Percentiles rank a stretch among this genome's conserved stretches.
Conservation (phyloP, 2,329 filamentous ascomycete genomes). For the Dryadomyces quercus-mongolicae region DNA sequence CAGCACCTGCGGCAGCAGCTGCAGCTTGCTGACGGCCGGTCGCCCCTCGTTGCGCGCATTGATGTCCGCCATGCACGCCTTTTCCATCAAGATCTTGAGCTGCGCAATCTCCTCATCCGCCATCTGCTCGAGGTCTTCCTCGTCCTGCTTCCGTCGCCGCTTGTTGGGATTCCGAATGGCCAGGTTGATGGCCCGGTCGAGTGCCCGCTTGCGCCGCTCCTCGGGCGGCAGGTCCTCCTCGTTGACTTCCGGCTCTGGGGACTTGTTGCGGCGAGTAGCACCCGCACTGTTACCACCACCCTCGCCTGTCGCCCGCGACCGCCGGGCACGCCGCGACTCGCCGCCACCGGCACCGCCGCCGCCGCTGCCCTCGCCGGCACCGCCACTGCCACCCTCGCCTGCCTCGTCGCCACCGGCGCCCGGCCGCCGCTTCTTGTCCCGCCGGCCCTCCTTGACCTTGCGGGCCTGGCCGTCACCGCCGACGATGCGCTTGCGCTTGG, state of each 20-base stretch:
- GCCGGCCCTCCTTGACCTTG: constrained; percentile 63
- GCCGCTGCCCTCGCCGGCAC: constrained; percentile 24
- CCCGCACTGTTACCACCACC: constrained; percentile 29
- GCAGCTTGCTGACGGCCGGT: constrained; percentile 84
- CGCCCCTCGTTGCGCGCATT: constrained; percentile 64
- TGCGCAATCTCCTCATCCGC: constrained; percentile 82
- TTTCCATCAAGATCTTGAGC: constrained; percentile 82
- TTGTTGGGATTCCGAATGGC: constrained; percentile 73
- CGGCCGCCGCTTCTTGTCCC: constrained; percentile 51
- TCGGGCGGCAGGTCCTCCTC: constrained; percentile 74
- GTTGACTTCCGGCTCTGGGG: constrained; percentile 44
- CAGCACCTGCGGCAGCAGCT: constrained; percentile 83
- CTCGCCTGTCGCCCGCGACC: constrained; percentile 12
- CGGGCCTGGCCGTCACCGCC: constrained; percentile 42
- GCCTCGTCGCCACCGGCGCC: constrained; percentile 28
- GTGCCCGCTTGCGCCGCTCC: constrained; percentile 69
- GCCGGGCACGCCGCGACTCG: constrained; percentile 15
- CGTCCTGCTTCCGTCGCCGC: constrained; percentile 68
- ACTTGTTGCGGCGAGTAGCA: constrained; percentile 25
- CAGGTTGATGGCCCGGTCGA: constrained; percentile 79
- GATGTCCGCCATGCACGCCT: constrained; percentile 79
- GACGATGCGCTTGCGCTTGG: constrained; percentile 52
- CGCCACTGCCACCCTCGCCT: constrained; percentile 23
- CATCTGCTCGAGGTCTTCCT: constrained; percentile 85
- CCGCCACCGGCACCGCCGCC: constrained; percentile 22